Evolutionary conservation across 2,329 filamentous ascomycete genomes (phyloP).

Genomic region (Sclerotinia spermophila): DNA sequence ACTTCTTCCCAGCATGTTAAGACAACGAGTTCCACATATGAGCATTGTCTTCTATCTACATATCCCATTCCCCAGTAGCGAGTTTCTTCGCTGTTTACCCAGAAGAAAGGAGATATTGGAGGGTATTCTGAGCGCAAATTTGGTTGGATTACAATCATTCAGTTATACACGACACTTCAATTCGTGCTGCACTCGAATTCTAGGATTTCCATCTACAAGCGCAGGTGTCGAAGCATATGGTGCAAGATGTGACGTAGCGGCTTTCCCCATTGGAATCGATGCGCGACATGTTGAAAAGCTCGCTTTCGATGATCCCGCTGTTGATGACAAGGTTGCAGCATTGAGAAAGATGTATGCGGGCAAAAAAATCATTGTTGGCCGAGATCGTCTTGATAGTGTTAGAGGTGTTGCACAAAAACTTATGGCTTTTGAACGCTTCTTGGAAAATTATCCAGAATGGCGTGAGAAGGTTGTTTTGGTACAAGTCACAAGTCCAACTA

Average conservation of each 20-base stretch:
- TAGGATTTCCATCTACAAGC: constrained; percentile 84
- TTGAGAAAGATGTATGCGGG: constrained; percentile 77
- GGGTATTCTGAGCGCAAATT: constrained; percentile 84
- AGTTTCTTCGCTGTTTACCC: constrained; percentile 86
- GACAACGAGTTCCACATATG: constrained; percentile 80
- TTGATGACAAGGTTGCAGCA: constrained; percentile 66
- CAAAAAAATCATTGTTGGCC: constrained; percentile 92
- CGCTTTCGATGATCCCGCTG: constrained; percentile 68
- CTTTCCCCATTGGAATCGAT: constrained; percentile 94
- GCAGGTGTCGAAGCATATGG: constrained; percentile 87
- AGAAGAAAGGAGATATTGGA: constrained; percentile 87
- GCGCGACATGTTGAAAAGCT: constrained; percentile 71
- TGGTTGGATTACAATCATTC: constrained; percentile 93
- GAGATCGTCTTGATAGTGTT: constrained; percentile 89
- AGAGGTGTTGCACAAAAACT: constrained; percentile 94
- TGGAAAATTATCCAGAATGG: constrained; percentile 89
- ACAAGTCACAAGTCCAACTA: constrained; percentile 88
- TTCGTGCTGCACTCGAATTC: constrained; percentile 85
- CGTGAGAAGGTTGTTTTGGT: constrained; percentile 87
- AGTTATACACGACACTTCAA: constrained; percentile 94
- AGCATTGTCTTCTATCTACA: constrained; percentile 96
- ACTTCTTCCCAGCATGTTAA: constrained; percentile 81
- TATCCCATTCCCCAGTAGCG: constrained; percentile 91
- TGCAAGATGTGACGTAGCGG: constrained; percentile 82
- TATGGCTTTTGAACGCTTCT: constrained; percentile 87